Percentiles rank a stretch among this genome's conserved stretches.
phyloP scores from a whole-genome alignment of 1,284 basidiomycete genomes.

The Hymenochaete sp. region DNA sequence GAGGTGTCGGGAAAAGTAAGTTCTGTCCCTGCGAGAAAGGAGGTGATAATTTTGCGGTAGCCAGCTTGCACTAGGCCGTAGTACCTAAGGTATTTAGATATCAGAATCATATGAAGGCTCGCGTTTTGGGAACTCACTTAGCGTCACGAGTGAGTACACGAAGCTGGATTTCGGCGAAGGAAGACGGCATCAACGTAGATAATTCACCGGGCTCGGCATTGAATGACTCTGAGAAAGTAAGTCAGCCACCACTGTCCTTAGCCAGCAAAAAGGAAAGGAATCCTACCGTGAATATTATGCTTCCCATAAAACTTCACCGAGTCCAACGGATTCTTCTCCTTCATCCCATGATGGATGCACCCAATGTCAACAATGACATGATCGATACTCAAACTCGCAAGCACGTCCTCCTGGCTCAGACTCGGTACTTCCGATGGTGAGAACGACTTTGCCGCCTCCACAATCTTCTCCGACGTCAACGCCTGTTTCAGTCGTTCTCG shows the following conservation, averaged over 20 bases:
- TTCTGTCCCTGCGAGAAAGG: conserved; percentile 24
- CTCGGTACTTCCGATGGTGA: conserved; percentile 12
- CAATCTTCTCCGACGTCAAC: conserved; percentile 49
- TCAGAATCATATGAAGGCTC: too few species aligned
- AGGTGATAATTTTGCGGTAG: conserved; percentile 45
- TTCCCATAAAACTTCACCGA: conserved; percentile 68
- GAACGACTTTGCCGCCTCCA: conserved; percentile 36
- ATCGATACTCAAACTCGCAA: not conserved
- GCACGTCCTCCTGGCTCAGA: conserved; percentile 22
- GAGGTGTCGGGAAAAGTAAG: not conserved
- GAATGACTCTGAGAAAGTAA: conserved; percentile 10
- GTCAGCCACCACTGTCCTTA: not conserved
- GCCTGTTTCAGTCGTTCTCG: conserved; percentile 30
- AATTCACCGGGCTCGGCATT: conserved; percentile 47
- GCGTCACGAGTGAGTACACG: conserved; percentile 60
- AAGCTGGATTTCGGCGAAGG: conserved; percentile 56
- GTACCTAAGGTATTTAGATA: conserved; percentile 27
- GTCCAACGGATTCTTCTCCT: conserved; percentile 58
- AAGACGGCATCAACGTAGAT: conserved; percentile 50
- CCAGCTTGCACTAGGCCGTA: conserved; percentile 57
- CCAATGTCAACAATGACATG: conserved; percentile 59
- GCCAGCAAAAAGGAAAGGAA: not conserved
- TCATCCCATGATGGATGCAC: conserved; percentile 66
- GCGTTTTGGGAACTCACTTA: too few species aligned
- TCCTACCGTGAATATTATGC: conserved; percentile 45